These are phyloP conservation scores for Dactylellina cionopaga DNA, from an alignment of 2,329 filamentous ascomycete genomes.

Conservation along the genomic window DNA sequence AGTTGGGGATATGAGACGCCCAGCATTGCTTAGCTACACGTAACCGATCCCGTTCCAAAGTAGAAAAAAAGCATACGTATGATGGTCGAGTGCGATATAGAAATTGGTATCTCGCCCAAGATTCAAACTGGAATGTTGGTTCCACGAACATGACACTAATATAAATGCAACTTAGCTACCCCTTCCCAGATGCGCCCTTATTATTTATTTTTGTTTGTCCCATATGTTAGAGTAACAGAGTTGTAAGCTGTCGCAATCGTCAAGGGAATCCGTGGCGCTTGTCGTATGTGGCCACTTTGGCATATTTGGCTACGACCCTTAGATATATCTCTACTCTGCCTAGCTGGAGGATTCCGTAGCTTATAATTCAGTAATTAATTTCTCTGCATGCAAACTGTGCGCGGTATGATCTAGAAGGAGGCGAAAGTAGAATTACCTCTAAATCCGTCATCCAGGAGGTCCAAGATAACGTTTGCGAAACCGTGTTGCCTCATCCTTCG, in stretches of 20 bases:
- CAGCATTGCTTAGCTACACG: conserved; percentile 18
- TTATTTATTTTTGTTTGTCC: background rate
- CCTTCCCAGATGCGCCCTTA: background rate
- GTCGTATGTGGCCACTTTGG: conserved; percentile 39
- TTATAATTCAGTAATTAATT: background rate
- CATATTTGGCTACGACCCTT: too few species aligned
- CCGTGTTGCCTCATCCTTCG: conserved; percentile 13
- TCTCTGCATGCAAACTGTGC: conserved; percentile 1
- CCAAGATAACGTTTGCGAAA: conserved; percentile 40
- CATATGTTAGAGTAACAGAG: conserved; percentile 7
- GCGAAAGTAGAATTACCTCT: conserved; percentile 30
- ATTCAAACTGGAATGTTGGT: background rate
- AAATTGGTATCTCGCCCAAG: background rate
- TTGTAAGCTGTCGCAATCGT: conserved; percentile 33
- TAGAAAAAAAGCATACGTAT: too few species aligned
- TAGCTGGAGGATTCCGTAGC: background rate
- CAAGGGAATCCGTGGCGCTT: conserved; percentile 12
- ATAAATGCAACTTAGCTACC: background rate
- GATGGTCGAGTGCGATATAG: background rate
- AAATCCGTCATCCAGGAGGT: conserved; percentile 14
- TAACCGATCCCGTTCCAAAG: conserved; percentile 28
- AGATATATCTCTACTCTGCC: too few species aligned
- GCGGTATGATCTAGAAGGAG: background rate
- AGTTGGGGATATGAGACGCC: conserved; percentile 26
- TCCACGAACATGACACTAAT: background rate